Conservation (phyloP, 257 asterid species). For the Ajuga chamaepitys region DNA sequence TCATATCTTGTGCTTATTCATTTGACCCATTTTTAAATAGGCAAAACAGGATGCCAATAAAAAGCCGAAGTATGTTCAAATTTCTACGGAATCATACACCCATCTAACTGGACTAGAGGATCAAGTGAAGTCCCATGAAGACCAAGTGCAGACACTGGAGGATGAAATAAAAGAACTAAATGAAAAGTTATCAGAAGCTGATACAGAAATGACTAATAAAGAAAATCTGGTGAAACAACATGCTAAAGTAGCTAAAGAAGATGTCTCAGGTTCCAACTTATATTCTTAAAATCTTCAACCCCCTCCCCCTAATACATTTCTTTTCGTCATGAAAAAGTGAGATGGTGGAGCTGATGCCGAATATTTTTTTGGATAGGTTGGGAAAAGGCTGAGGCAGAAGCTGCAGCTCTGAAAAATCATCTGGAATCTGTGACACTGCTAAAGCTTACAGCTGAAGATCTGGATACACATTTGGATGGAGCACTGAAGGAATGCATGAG, state of each 20-base stretch:
- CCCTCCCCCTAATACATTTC: no score
- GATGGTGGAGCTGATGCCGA: constrained; percentile 11
- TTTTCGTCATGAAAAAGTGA: background rate
- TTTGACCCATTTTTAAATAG: constrained; percentile 27
- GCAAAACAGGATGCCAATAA: constrained; percentile 50
- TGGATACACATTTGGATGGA: constrained; percentile 83
- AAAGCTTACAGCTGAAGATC: constrained; percentile 93
- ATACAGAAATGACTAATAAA: no score
- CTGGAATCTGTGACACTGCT: no score
- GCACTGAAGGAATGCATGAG: constrained; percentile 97
- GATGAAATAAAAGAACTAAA: no score
- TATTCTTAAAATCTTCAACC: background rate
- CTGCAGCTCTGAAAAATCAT: no score
- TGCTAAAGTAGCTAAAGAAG: constrained; percentile 97
- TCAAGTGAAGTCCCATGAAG: constrained; percentile 64
- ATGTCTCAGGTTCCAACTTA: constrained; percentile 70
- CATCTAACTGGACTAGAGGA: constrained; percentile 94
- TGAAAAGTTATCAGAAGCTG: no score
- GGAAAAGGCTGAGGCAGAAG: no score
- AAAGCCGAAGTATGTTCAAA: constrained; percentile 87
- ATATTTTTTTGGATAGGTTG: constrained; percentile 58
- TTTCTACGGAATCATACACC: constrained; percentile 84
- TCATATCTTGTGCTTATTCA: background rate
- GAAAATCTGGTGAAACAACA: no score
- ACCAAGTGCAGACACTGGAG: no score